These are phyloP conservation scores for Tetrapisispora arboricola DNA, from an alignment of 805 yeast species.

Conservation along the genomic window DNA sequence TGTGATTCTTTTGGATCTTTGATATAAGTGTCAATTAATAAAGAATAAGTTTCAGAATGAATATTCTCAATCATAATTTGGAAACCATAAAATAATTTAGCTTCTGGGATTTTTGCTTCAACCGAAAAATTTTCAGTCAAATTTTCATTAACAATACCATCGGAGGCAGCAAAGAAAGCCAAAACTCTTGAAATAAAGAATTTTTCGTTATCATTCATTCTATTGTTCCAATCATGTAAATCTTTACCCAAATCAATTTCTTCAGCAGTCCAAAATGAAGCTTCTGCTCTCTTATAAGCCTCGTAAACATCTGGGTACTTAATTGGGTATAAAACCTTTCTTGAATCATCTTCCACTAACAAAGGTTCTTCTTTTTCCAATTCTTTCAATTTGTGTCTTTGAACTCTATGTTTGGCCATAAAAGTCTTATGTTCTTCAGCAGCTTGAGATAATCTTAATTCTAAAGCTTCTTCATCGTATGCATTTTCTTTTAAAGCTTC, in stretches of 20 bases:
- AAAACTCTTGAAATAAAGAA: slow-evolving; percentile 85
- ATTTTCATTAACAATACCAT: slow-evolving; percentile 96
- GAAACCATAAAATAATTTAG: slow-evolving; percentile 97
- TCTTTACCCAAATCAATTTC: slow-evolving; percentile 95
- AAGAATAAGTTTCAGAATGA: slow-evolving; percentile 93
- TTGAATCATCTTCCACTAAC: slow-evolving; percentile 69
- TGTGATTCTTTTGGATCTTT: slow-evolving; percentile 92
- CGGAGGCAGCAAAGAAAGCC: slow-evolving; percentile 98
- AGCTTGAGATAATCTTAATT: slow-evolving; percentile 25
- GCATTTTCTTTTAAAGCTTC: slow-evolving; percentile 33
- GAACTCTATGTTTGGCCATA: slow-evolving; percentile 51
- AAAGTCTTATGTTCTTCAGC: slow-evolving; percentile 42
- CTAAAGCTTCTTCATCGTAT: slow-evolving; percentile 11
- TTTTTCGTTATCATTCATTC: slow-evolving; percentile 82
- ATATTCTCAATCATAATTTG: slow-evolving; percentile 99
- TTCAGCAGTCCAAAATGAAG: slow-evolving; percentile 99
- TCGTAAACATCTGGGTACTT: slow-evolving; percentile 98
- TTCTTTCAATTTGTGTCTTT: slow-evolving; percentile 63
- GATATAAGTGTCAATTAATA: slow-evolving; percentile 88
- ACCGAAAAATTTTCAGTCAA: slow-evolving; percentile 95
- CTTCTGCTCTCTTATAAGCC: slow-evolving; percentile 97
- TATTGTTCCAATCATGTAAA: slow-evolving; percentile 82
- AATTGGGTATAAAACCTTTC: slow-evolving; percentile 93
- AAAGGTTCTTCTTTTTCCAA: slow-evolving; percentile 84
- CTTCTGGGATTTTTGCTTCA: slow-evolving; percentile 95